phyloP scores from a whole-genome alignment of 192 early-diverging fungal species.

The Gigaspora rosea region DNA sequence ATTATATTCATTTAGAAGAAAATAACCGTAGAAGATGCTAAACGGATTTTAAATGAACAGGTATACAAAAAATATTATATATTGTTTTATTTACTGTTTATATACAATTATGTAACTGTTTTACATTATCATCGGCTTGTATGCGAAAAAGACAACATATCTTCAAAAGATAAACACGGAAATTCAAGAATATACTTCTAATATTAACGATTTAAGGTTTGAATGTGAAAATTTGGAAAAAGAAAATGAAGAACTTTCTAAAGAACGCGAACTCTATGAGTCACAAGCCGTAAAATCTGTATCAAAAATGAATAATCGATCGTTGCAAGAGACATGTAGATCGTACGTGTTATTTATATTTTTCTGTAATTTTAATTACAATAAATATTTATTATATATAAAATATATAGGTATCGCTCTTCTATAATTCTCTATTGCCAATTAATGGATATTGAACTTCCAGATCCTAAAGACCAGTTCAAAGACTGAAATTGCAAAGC shows the following conservation, averaged over 20 bases:
- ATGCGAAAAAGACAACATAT: not conserved
- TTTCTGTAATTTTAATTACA: not conserved
- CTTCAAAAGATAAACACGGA: not conserved
- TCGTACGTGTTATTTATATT: not conserved
- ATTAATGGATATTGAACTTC: not conserved
- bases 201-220: not conserved
- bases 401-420: not conserved
- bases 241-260: not conserved
- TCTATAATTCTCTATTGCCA: not conserved
- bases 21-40: not conserved
- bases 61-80: not conserved
- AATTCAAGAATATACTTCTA: not conserved
- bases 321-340: slow-evolving; percentile 1
- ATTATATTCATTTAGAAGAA: not conserved
- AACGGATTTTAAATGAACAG: not conserved
- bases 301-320: not conserved
- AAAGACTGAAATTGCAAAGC: not conserved
- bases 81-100: not conserved
- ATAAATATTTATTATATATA: not conserved
- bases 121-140: not conserved
- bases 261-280: slow-evolving; percentile 17
- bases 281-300: not conserved
- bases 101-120: not conserved
- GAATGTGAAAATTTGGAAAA: slow-evolving; percentile 12
- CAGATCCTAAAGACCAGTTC: not conserved